phyloP scores from a whole-genome alignment of 139 green algal genomes.

The Tetratostichococcus sp. region DNA sequence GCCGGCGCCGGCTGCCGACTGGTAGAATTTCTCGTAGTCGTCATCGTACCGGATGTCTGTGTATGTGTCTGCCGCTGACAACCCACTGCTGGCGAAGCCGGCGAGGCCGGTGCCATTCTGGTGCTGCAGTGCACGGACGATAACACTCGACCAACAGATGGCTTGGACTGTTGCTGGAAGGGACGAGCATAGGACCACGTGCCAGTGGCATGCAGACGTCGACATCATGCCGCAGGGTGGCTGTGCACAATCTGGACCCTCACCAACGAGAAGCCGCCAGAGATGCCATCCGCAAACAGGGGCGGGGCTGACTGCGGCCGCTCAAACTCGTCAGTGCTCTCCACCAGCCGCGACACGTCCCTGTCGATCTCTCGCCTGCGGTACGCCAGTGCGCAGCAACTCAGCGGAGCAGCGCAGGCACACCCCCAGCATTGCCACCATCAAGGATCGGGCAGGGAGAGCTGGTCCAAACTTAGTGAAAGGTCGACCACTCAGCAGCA shows the following conservation, averaged over 20 bases:
- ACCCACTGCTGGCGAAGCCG: conserved; percentile 5
- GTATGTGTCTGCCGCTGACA: conserved; percentile 21
- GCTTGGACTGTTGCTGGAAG: too few relatives aligned
- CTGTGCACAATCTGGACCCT: too few relatives aligned
- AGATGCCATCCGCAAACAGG: conserved; percentile 15
- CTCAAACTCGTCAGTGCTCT: conserved; percentile 65
- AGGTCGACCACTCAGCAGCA: too few relatives aligned
- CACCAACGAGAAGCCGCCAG: neutral
- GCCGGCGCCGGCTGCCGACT: conserved; percentile 46
- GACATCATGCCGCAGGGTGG: too few relatives aligned
- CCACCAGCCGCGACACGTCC: conserved; percentile 61
- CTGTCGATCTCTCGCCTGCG: conserved; percentile 51
- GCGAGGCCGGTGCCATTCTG: conserved; percentile 11
- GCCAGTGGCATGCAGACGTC: too few relatives aligned
- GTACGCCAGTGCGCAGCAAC: too few relatives aligned
- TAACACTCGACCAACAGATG: neutral
- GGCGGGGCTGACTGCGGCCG: conserved; percentile 68
- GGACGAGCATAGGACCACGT: too few relatives aligned
- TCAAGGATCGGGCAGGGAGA: too few relatives aligned
- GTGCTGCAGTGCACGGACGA: neutral
- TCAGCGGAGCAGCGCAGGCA: too few relatives aligned
- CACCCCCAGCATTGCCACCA: too few relatives aligned
- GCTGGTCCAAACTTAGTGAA: too few relatives aligned
- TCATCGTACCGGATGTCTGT: conserved; percentile 81
- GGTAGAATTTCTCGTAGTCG: conserved; percentile 78